Evolutionary conservation across 1,139 yeast species (phyloP), one percentile per base, ranked within the genome.

Genomic region (Hemisphaericaspora subhashii): DNA sequence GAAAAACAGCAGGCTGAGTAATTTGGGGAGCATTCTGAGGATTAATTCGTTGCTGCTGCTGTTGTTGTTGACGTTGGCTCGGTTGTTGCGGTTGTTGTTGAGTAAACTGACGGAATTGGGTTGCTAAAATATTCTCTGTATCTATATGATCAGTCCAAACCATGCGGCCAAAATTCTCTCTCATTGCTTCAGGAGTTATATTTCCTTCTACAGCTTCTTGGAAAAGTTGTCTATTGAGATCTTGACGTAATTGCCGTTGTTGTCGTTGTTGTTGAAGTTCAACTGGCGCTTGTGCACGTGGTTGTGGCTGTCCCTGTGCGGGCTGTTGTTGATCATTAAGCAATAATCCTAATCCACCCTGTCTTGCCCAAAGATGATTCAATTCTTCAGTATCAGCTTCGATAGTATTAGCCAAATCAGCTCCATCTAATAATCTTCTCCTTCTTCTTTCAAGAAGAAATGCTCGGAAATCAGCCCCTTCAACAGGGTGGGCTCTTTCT

Each of bases 1-100:
- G 68, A 42, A 71, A 71, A 1, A 69, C 73, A 5, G 76, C 66
- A 5, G 73, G 73, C 42, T 70, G 76, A 22, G 53, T 51, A 11
- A 70, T 66, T 33, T 68, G 76, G 3, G 76, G 77, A 6, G 75
- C 76, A 51, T 68, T 64, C 20, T 47, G 50, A 10, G 49, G 53
- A 32, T 50, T 46, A 13, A 27, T 17, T 25, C 33, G 33, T 20
- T 34, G 43, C 31, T 38, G 46, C 16, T 37, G 41, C 29, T 42
- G 44, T 18, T 35, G 40, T 16, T 33, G 42, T 14, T 33, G 40
- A 21, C 18, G 39, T 35, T 35, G 40, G 9, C 25, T 34, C 14
- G 17, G 39, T 33, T 40, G 52, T 28, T 38, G 43, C 18, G 33
- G 39, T 13, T 32, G 34, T 22, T 35, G 39, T 32, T 39, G 40